Percentiles rank a stretch among this genome's conserved stretches.
phyloP scores from a whole-genome alignment of 164 flowering plant species.

The Dillenia turbinata region DNA sequence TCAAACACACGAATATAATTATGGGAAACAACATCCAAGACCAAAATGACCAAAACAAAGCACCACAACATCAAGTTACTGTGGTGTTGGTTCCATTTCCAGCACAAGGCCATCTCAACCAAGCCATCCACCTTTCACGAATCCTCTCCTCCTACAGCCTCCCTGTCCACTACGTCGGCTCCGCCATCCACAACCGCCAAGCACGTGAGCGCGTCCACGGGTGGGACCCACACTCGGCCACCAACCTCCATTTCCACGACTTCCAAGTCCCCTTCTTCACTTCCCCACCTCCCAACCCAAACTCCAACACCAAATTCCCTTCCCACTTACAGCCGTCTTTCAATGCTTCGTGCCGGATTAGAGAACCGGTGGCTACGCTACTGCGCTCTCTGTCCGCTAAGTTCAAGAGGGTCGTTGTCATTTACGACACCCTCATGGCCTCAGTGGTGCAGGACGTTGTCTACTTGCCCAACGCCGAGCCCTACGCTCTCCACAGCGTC shows the following conservation, averaged over 20 bases:
- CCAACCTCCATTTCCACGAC: slow-evolving; percentile 50
- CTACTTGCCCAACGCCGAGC: slow-evolving; percentile 38
- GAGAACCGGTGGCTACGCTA: slow-evolving; percentile 36
- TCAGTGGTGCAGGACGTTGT: slow-evolving; percentile 45
- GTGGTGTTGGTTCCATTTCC: slow-evolving; percentile 59
- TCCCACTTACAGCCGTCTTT: slow-evolving; percentile 43
- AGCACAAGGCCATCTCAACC: slow-evolving; percentile 64
- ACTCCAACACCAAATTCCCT: slow-evolving; percentile 40
- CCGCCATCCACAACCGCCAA: slow-evolving; percentile 52
- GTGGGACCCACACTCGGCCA: slow-evolving; percentile 16
- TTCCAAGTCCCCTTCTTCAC: slow-evolving; percentile 25
- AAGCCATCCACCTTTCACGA: slow-evolving; percentile 49
- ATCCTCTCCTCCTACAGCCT: slow-evolving; percentile 31
- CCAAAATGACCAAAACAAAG: too few species aligned
- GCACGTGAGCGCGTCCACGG: slow-evolving; percentile 41
- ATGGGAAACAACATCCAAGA: too few species aligned
- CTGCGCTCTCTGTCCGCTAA: slow-evolving; percentile 25
- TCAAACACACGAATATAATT: too few species aligned
- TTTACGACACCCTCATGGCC: slow-evolving; percentile 61
- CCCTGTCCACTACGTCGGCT: slow-evolving; percentile 41
- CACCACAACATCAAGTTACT: slow-evolving; percentile 12
- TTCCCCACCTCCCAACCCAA: slow-evolving; percentile 44
- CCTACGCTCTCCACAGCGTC: slow-evolving; percentile 41
- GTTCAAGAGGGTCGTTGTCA: slow-evolving; percentile 30
- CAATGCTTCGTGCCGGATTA: slow-evolving; percentile 34